Evolutionary conservation across 2,329 filamentous ascomycete species (phyloP).

Genomic region (Colletotrichum coccodes): DNA sequence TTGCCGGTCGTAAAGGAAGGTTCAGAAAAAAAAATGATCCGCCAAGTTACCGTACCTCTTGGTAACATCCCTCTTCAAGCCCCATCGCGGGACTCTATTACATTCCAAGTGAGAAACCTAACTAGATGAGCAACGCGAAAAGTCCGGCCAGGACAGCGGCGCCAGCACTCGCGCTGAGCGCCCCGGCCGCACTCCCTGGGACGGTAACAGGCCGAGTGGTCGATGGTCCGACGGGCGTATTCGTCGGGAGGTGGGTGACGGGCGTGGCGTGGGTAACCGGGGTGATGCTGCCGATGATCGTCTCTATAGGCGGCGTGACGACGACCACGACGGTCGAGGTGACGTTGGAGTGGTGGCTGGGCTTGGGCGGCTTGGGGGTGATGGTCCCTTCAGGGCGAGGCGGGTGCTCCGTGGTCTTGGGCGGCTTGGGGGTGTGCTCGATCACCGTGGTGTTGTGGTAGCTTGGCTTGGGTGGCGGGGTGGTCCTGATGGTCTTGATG

Average conservation of each 20-base stretch:
- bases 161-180: conserved; percentile 45
- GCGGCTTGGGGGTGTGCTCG: conserved; percentile 23
- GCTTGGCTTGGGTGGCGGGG: conserved; percentile 24
- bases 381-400: background rate
- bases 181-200: conserved; percentile 50
- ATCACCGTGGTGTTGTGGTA: conserved; percentile 28
- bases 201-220: conserved; percentile 33
- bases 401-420: conserved; percentile 14
- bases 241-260: background rate
- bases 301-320: conserved; percentile 12
- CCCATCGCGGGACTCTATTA: background rate
- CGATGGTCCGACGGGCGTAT: conserved; percentile 12
- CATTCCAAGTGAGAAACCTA: background rate
- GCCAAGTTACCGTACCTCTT: background rate
- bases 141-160: conserved; percentile 51
- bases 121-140: conserved; percentile 42
- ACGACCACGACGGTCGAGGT: conserved; percentile 24
- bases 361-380: conserved; percentile 13
- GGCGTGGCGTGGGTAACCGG: background rate
- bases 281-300: conserved; percentile 7
- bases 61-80: background rate
- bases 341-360: conserved; percentile 17
- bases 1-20: conserved; percentile 28
- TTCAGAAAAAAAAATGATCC: conserved; percentile 10
- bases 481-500: conserved; percentile 20